A percentile compares a stretch with the other conserved stretches of the same genome.
Conservation (phyloP, 1,139 yeast species). For the Candida gigantensis region DNA sequence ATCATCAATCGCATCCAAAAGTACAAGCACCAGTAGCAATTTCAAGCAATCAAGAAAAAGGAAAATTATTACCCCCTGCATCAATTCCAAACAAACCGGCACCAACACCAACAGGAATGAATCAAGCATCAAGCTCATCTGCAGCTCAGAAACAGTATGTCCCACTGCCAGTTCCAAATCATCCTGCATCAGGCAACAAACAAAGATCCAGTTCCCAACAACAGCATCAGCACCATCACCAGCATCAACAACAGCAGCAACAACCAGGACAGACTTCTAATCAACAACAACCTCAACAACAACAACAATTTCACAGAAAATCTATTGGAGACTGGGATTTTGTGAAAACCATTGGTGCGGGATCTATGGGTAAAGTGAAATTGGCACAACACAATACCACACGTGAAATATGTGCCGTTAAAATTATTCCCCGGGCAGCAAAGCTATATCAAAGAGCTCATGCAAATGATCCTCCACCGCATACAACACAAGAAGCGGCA, state of each 20-base stretch:
- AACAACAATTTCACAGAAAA: conserved; percentile 72
- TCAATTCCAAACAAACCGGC: conserved; percentile 21
- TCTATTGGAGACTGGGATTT: conserved; percentile 98
- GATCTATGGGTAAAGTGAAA: conserved; percentile 98
- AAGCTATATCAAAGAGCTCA: conserved; percentile 77
- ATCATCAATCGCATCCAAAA: conserved; percentile 4
- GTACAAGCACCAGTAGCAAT: conserved; percentile 10
- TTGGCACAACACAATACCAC: conserved; percentile 84
- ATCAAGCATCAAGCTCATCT: conserved; percentile 4
- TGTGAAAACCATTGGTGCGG: conserved; percentile 93
- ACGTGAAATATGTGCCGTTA: conserved; percentile 82
- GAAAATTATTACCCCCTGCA: conserved; percentile 27
- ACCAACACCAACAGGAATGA: conserved; percentile 14
- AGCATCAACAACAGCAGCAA: conserved; percentile 12
- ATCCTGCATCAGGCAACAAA: no score
- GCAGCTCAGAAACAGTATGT: conserved; percentile 4
- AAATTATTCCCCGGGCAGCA: conserved; percentile 80
- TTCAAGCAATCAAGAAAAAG: conserved; percentile 7
- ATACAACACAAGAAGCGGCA: conserved; percentile 55
- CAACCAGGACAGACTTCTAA: no score
- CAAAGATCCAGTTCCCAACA: conserved; percentile 6
- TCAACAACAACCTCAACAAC: conserved; percentile 19
- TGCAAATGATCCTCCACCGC: conserved; percentile 65
- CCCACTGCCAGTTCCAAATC: conserved; percentile 4
- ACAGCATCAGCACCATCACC: conserved; percentile 9